phyloP scores from a whole-genome alignment of 2,329 filamentous ascomycete species.

The Neofusicoccum cordaticola region DNA sequence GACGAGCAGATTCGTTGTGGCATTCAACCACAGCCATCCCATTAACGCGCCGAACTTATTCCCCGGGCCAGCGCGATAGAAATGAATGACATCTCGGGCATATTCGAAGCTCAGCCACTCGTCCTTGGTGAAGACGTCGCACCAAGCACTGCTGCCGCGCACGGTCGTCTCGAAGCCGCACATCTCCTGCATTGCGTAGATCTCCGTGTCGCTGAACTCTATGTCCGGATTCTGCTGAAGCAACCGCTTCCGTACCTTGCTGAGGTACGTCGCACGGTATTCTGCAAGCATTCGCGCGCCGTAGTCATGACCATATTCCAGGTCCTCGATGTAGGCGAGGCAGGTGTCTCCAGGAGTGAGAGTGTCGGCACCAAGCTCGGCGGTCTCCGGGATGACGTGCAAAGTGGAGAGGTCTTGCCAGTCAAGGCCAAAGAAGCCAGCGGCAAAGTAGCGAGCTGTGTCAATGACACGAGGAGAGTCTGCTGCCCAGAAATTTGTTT shows the following conservation, averaged over 20 bases:
- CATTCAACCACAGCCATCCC: constrained; percentile 60
- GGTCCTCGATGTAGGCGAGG: constrained; percentile 37
- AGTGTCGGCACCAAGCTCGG: constrained; percentile 52
- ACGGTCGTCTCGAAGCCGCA: constrained; percentile 59
- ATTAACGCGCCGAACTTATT: constrained; percentile 53
- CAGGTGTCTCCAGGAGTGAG: constrained; percentile 55
- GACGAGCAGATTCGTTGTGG: constrained; percentile 50
- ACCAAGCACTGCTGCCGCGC: constrained; percentile 55
- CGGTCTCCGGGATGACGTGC: constrained; percentile 53
- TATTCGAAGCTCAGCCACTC: constrained; percentile 59
- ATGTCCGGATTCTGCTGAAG: constrained; percentile 43
- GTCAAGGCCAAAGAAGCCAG: constrained; percentile 54
- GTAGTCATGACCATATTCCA: constrained; percentile 47
- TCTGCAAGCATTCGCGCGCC: constrained; percentile 47
- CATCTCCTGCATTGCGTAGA: constrained; percentile 61
- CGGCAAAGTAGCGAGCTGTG: constrained; percentile 54
- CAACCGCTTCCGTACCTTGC: constrained; percentile 46
- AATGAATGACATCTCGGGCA: constrained; percentile 57
- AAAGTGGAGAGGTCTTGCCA: constrained; percentile 45
- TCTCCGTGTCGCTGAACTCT: constrained; percentile 44
- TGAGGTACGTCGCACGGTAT: constrained; percentile 50
- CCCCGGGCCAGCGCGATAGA: constrained; percentile 58
- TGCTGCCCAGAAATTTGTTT: constrained; percentile 54
- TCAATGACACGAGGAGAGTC: constrained; percentile 54
- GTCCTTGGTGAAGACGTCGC: constrained; percentile 52